Percentiles rank a stretch among this genome's conserved stretches.
Conservation (phyloP, 1,284 basidiomycete species). For the Sporisorium iseilematis-ciliati region DNA sequence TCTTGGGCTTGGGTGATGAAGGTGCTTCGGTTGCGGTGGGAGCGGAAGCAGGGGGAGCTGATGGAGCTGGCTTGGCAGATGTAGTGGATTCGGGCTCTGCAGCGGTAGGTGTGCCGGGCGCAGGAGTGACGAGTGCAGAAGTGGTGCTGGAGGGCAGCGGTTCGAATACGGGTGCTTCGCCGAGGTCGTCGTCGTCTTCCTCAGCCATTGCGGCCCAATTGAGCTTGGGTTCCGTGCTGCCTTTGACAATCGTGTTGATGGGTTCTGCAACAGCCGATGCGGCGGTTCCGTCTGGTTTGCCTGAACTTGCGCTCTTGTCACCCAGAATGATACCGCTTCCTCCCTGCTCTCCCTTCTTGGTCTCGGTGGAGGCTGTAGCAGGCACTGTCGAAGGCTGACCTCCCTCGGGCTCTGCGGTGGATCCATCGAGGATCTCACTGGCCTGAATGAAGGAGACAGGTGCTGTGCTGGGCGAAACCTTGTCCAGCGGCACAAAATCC, state of each 20-base stretch:
- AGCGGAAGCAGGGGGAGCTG: not conserved
- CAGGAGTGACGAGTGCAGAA: slow-evolving; percentile 36
- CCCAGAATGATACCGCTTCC: slow-evolving; percentile 27
- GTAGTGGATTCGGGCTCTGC: slow-evolving; percentile 8
- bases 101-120: slow-evolving; percentile 23
- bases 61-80: slow-evolving; percentile 5
- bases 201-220: slow-evolving; percentile 52
- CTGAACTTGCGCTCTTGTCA: slow-evolving; percentile 8
- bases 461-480: slow-evolving; percentile 11
- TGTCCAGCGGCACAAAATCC: slow-evolving; percentile 21
- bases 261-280: slow-evolving; percentile 30
- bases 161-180: slow-evolving; percentile 46
- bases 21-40: slow-evolving; percentile 5
- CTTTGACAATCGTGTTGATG: slow-evolving; percentile 28
- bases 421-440: slow-evolving; percentile 35
- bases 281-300: slow-evolving; percentile 30
- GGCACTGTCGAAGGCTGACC: slow-evolving; percentile 30
- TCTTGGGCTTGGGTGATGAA: slow-evolving; percentile 32
- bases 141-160: slow-evolving; percentile 31
- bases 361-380: slow-evolving; percentile 8
- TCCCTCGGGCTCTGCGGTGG: slow-evolving; percentile 31
- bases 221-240: slow-evolving; percentile 32
- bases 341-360: slow-evolving; percentile 28
- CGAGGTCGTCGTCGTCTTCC: slow-evolving; percentile 50
- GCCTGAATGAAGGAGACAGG: slow-evolving; percentile 50